A percentile compares a stretch with the other conserved stretches of the same genome.
Conservation (phyloP, 1,139 yeast genomes). For the Kurtzmaniella quercitrusa region DNA sequence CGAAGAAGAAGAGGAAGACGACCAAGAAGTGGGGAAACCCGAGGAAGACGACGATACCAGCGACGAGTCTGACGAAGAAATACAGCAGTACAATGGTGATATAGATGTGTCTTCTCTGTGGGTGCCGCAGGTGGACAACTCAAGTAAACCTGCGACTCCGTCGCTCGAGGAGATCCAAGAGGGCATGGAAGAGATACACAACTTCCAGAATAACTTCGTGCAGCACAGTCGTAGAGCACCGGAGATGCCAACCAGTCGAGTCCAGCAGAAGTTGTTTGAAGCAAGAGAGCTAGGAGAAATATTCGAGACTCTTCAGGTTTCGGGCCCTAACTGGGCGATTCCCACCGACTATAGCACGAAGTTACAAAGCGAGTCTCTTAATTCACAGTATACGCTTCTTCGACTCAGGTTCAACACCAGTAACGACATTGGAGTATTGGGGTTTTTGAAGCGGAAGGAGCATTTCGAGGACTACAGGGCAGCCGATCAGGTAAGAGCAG, state of each 20-base stretch:
- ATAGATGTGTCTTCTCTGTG: slow-evolving; percentile 6
- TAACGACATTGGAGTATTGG: slow-evolving; percentile 17
- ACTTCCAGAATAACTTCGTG: slow-evolving; percentile 29
- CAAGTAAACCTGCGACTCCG: slow-evolving; percentile 2
- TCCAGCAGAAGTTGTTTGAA: slow-evolving; percentile 35
- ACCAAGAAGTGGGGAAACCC: slow-evolving; percentile 10
- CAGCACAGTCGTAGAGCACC: slow-evolving; percentile 13
- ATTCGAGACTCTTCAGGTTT: not conserved
- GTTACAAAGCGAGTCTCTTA: slow-evolving; percentile 36
- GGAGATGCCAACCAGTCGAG: slow-evolving; percentile 17
- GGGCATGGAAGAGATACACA: slow-evolving; percentile 28
- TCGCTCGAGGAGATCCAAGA: slow-evolving; percentile 13
- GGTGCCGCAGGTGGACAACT: slow-evolving; percentile 6
- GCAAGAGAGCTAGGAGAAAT: slow-evolving; percentile 23
- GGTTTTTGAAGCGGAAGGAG: slow-evolving; percentile 13
- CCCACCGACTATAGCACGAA: slow-evolving; percentile 20
- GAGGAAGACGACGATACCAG: slow-evolving; percentile 4
- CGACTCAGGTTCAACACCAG: slow-evolving; percentile 30
- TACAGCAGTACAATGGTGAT: slow-evolving; percentile 1
- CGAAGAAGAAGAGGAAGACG: slow-evolving; percentile 2
- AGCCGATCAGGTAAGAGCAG: not conserved
- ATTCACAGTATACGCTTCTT: slow-evolving; percentile 35
- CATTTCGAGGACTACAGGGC: not conserved
- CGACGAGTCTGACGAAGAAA: slow-evolving; percentile 3
- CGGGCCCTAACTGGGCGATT: not conserved